A percentile compares a stretch with the other conserved stretches of the same genome.
These are phyloP conservation scores for Brassica carinata DNA, from an alignment of 345 rosid genomes.

Conservation along the genomic window DNA sequence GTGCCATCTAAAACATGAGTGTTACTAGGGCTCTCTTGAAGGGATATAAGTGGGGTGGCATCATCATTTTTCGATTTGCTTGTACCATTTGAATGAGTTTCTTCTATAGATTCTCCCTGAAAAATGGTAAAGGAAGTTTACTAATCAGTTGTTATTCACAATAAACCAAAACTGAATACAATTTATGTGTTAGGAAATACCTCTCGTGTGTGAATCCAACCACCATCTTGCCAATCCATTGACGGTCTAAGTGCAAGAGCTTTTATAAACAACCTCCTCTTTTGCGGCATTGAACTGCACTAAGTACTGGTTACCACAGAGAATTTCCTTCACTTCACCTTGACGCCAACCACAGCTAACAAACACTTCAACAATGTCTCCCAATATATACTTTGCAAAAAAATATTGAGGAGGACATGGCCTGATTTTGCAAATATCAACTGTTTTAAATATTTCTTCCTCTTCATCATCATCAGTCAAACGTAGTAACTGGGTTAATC, in stretches of 20 bases:
- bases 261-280: neutral
- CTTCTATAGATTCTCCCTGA: neutral
- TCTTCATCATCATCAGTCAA: no score
- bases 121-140: neutral
- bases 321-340: neutral
- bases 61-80: neutral
- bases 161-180: neutral
- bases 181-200: neutral
- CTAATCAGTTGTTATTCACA: neutral
- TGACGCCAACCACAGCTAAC: neutral
- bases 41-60: neutral
- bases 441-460: no score
- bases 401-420: neutral
- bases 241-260: neutral
- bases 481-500: no score
- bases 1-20: no score
- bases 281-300: neutral
- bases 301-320: neutral
- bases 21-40: neutral
- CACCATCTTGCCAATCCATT: neutral
- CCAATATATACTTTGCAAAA: neutral
- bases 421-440: neutral
- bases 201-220: neutral
- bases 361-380: neutral
- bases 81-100: neutral